Conservation (phyloP, 176 grass and related monocot species). For the Juncus inflexus region DNA sequence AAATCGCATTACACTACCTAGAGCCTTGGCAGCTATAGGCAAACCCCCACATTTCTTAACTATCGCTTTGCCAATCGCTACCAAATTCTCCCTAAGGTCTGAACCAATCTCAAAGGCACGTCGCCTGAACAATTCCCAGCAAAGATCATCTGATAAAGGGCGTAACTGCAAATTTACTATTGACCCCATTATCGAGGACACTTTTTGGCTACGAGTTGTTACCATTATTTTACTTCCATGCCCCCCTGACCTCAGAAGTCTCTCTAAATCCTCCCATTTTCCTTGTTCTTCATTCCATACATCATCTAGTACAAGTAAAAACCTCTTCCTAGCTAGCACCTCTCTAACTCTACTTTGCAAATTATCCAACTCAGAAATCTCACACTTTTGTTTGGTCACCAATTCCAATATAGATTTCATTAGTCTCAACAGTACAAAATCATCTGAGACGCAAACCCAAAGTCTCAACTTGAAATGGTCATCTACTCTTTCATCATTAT, state of each 20-base stretch:
- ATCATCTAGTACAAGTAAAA: constrained; percentile 28
- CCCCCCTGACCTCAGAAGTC: background rate
- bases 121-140: background rate
- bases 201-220: constrained; percentile 28
- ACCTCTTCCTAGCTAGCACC: constrained; percentile 18
- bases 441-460: constrained; percentile 33
- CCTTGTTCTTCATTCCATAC: constrained; percentile 23
- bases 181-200: constrained; percentile 12
- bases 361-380: background rate
- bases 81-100: background rate
- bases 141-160: constrained; percentile 7
- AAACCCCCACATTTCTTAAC: constrained; percentile 32
- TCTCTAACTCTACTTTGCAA: background rate
- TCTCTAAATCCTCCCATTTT: constrained; percentile 8
- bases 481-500: background rate
- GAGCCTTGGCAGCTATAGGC: constrained; percentile 22
- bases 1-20: constrained; percentile 17
- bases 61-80: constrained; percentile 24
- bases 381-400: background rate
- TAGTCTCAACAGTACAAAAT: constrained; percentile 7
- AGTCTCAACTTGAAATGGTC: background rate
- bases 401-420: constrained; percentile 9
- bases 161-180: background rate
- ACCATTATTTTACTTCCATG: constrained; percentile 12
- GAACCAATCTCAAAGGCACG: background rate